A percentile compares a stretch with the other conserved stretches of the same genome.
Conservation (phyloP, 2,329 filamentous ascomycete genomes). For the Ophiostoma perfectum region DNA sequence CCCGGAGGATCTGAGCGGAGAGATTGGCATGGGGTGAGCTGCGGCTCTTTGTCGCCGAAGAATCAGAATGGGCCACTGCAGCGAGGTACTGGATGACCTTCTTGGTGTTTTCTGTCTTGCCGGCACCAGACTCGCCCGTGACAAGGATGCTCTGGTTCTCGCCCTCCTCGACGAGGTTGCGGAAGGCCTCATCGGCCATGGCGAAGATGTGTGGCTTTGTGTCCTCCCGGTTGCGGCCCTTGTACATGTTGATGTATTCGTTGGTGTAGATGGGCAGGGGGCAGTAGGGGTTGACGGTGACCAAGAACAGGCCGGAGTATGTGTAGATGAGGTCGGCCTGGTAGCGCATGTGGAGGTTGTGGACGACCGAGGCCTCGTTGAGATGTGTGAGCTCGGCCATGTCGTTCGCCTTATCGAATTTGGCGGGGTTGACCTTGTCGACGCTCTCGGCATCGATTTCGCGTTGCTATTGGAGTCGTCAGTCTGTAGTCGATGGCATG, state of each 20-base stretch:
- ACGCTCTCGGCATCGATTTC: constrained; percentile 81
- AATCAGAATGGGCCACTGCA: constrained; percentile 82
- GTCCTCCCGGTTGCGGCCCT: constrained; percentile 82
- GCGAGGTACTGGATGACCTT: constrained; percentile 99
- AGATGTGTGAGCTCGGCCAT: constrained; percentile 98
- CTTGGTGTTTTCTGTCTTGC: constrained; percentile 98
- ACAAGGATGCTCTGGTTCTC: constrained; percentile 96
- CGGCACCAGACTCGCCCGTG: constrained; percentile 94
- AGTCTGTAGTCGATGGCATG: not conserved
- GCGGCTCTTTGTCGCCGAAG: constrained; percentile 54
- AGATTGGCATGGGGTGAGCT: constrained; percentile 66
- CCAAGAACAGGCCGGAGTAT: constrained; percentile 93
- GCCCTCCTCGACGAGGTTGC: constrained; percentile 90
- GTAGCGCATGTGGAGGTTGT: constrained; percentile 93
- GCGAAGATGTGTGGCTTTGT: constrained; percentile 97
- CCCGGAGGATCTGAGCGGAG: constrained; percentile 91
- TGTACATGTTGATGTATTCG: constrained; percentile 98
- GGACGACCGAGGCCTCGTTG: constrained; percentile 95
- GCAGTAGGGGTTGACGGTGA: constrained; percentile 96
- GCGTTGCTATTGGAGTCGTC: constrained; percentile 57
- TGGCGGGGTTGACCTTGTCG: constrained; percentile 98
- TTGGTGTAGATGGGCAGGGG: constrained; percentile 90
- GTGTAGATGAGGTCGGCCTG: constrained; percentile 96
- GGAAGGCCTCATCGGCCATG: constrained; percentile 93
- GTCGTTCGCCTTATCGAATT: constrained; percentile 98